Conservation (phyloP, 139 green algal species). For the Eudorina sp. region DNA sequence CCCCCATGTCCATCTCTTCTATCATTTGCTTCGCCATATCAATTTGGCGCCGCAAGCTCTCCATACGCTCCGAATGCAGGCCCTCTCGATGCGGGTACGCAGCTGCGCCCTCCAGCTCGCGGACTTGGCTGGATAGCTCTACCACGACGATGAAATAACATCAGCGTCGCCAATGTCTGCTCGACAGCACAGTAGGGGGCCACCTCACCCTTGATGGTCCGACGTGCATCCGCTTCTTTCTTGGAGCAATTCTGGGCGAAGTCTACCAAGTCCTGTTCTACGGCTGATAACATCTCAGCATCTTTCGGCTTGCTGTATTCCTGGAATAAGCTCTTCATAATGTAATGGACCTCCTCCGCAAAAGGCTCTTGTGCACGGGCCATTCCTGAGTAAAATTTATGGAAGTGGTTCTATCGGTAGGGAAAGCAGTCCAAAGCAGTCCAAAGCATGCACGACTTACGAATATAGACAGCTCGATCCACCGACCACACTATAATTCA, state of each 20-base stretch:
- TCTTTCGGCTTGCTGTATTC: constrained; percentile 34
- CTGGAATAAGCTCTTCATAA: constrained; percentile 54
- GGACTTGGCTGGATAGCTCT: constrained; percentile 48
- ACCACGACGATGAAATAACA: no score
- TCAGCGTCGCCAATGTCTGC: no score
- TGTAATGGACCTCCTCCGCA: constrained; percentile 30
- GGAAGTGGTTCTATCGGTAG: no score
- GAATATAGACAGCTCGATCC: no score
- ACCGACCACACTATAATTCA: no score
- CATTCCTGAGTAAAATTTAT: no score
- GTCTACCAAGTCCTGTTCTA: constrained; percentile 27
- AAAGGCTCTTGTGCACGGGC: constrained; percentile 28
- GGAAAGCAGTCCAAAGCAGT: no score
- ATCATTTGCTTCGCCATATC: background rate
- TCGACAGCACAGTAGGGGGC: no score
- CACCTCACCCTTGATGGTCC: constrained; percentile 37
- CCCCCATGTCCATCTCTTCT: background rate
- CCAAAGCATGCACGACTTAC: no score
- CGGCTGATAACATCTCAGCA: background rate
- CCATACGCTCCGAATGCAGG: constrained; percentile 36
- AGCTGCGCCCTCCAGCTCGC: constrained; percentile 8
- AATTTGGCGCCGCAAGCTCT: background rate
- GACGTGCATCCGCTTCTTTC: constrained; percentile 10
- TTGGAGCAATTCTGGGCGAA: background rate
- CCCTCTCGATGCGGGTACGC: constrained; percentile 50